phyloP scores from a whole-genome alignment of 495 filamentous ascomycete species.

The Xylaria longipes region DNA sequence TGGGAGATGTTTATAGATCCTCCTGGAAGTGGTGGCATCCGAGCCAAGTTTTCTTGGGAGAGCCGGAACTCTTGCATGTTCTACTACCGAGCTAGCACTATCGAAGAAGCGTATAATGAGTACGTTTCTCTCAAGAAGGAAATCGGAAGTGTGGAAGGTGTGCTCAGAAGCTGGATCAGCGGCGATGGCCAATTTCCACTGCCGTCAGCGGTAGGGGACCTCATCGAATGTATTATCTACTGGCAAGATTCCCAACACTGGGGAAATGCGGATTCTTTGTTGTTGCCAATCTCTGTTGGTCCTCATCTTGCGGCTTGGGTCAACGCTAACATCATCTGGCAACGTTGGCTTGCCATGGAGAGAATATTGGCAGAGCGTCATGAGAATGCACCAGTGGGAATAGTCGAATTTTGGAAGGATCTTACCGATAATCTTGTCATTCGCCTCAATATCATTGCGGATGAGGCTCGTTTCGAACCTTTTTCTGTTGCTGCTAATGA shows the following conservation, averaged over 20 bases:
- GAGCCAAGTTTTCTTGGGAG: background rate
- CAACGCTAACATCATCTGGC: background rate
- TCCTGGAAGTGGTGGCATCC: background rate
- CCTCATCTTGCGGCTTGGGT: background rate
- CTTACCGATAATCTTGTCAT: background rate
- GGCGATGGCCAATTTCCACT: background rate
- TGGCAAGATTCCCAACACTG: background rate
- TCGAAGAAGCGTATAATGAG: background rate
- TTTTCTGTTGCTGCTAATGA: background rate
- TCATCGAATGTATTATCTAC: background rate
- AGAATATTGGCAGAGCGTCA: background rate
- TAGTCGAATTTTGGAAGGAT: background rate
- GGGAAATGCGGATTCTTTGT: background rate
- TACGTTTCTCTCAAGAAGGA: background rate
- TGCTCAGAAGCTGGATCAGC: background rate
- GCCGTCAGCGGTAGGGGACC: background rate
- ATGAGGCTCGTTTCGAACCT: background rate
- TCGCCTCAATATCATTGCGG: background rate
- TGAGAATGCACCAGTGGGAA: background rate
- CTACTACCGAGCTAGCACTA: background rate
- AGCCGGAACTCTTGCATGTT: background rate
- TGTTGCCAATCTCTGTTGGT: background rate
- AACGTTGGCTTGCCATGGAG: slow-evolving; percentile 3
- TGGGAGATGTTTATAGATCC: background rate
- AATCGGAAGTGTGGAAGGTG: background rate